Conservation (phyloP, 1,284 basidiomycete genomes). For the Phellopilus nigrolimitatus region DNA sequence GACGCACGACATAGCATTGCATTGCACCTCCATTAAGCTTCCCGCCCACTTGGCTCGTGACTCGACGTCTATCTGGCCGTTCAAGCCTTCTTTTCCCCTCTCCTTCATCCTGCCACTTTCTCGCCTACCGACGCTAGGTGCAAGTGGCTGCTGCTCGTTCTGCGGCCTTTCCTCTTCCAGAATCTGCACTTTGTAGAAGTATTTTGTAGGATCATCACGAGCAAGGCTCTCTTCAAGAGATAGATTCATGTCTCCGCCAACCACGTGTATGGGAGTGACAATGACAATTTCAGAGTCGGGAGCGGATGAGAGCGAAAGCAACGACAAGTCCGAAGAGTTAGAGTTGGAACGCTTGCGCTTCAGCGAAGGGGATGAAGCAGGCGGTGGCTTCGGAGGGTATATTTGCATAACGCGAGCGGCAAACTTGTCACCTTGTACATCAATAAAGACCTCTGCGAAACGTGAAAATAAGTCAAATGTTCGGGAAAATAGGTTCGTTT, state of each 20-base stretch:
- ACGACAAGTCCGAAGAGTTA: constrained; percentile 27
- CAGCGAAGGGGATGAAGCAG: constrained; percentile 31
- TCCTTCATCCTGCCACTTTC: constrained; percentile 19
- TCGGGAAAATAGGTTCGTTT: constrained; percentile 20
- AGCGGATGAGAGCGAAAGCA: constrained; percentile 29
- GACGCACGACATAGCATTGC: constrained; percentile 72
- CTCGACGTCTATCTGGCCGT: constrained; percentile 48
- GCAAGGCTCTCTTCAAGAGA: constrained; percentile 65
- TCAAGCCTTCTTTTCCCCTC: constrained; percentile 36
- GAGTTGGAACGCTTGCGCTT: constrained; percentile 20
- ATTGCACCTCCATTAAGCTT: constrained; percentile 78
- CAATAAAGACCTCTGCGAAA: constrained; percentile 71
- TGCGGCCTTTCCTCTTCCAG: constrained; percentile 57
- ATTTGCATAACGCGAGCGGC: constrained; percentile 73
- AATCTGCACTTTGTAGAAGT: constrained; percentile 87
- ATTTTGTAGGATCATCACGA: constrained; percentile 76
- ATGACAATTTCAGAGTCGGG: constrained; percentile 17
- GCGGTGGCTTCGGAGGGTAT: constrained; percentile 59
- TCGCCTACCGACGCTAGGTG: constrained; percentile 4
- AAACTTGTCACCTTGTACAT: constrained; percentile 80
- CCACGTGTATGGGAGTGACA: constrained; percentile 44
- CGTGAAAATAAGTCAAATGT: constrained; percentile 21
- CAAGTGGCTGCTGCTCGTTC: constrained; percentile 18
- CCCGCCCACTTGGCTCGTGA: constrained; percentile 50
- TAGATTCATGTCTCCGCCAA: constrained; percentile 78